Conservation (phyloP, 805 yeast genomes). For the Yamadazyma ubonensis region DNA sequence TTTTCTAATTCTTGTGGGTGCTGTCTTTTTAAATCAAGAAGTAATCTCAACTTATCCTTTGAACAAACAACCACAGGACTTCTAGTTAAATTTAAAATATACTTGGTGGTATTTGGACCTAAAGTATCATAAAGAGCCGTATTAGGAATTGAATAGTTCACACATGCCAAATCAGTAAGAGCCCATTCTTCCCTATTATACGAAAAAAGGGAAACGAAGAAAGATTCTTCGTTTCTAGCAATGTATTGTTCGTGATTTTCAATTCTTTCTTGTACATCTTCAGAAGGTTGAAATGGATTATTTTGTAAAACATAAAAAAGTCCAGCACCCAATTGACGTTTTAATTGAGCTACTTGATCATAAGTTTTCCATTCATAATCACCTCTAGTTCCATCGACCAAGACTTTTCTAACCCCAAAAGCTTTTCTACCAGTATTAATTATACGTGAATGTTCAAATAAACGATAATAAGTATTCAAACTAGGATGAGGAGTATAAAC, state of each 20-base stretch:
- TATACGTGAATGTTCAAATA: constrained; percentile 44
- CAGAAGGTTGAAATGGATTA: constrained; percentile 30
- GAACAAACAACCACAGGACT: constrained; percentile 49
- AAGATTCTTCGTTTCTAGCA: constrained; percentile 27
- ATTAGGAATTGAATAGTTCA: constrained; percentile 41
- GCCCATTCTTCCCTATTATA: constrained; percentile 68
- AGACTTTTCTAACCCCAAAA: constrained; percentile 43
- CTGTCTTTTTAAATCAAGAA: constrained; percentile 29
- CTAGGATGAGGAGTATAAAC: constrained; percentile 43
- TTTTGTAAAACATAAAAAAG: constrained; percentile 30
- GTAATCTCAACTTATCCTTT: constrained; percentile 28
- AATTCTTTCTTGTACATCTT: constrained; percentile 23
- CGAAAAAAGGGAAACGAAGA: constrained; percentile 56
- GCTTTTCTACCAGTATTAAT: constrained; percentile 38
- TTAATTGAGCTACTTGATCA: constrained; percentile 22
- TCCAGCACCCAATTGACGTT: constrained; percentile 38
- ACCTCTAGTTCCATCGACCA: constrained; percentile 30
- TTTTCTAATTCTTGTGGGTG: constrained; percentile 24
- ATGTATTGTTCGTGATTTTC: constrained; percentile 14
- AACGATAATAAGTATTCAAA: constrained; percentile 43
- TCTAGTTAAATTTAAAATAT: constrained; percentile 60
- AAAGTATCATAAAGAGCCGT: constrained; percentile 36
- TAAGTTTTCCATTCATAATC: constrained; percentile 30
- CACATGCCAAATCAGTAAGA: constrained; percentile 66
- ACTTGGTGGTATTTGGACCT: constrained; percentile 58